Evolutionary conservation across 2,329 filamentous ascomycete genomes (phyloP), one percentile per base, ranked within the genome.

Genomic region (Fusarium piperis): DNA sequence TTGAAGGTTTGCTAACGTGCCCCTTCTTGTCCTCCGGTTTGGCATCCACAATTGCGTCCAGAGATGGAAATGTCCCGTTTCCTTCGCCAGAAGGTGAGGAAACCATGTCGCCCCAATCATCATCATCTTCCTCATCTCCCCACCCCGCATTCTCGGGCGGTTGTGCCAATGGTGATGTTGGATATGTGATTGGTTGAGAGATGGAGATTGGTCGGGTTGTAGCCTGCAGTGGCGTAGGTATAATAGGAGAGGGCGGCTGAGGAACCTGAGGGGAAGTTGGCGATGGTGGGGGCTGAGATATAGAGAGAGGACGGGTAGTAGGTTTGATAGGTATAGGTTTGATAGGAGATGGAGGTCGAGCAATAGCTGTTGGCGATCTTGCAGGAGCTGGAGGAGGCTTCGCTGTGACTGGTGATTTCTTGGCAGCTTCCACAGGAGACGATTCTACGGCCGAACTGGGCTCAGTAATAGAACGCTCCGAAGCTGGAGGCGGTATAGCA

Each of bases 31-130:
- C n/a, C 15, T 26, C 46, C 2, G 41, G 10, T 6, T 52, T 30
- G 2, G 35, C 28, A 30, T 58, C 67, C 3, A 71, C 41, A 55
- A 71, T 60, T 18, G 62, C 71, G 12, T 74, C 62, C 51, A 77
- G 46, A 13, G 72, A 76, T n/a, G 65, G 23, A 41, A 74, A 71
- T 0, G 58, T 46, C 7, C 72, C 70, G 5, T 76, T 73, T 36
- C 67, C 59, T 39, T 64, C 61, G 3, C 33, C 61, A 2, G 76
- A 70, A 3, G 81, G 77, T 5, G 79, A 81, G 4, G 80, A 78
- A 35, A 90, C 81, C 88, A 90, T 90, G 67, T 90, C 88, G 3
- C 88, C 88, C 88, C 88, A 90, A 38, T 90, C 88, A 2, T 88
- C 86, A 6, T 88, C 85, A 1, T 84, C 77, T 1, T 74, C 75